Base-by-base conservation (phyloP, 1,139 yeast species). In the Fermentozyma sake region DNA sequence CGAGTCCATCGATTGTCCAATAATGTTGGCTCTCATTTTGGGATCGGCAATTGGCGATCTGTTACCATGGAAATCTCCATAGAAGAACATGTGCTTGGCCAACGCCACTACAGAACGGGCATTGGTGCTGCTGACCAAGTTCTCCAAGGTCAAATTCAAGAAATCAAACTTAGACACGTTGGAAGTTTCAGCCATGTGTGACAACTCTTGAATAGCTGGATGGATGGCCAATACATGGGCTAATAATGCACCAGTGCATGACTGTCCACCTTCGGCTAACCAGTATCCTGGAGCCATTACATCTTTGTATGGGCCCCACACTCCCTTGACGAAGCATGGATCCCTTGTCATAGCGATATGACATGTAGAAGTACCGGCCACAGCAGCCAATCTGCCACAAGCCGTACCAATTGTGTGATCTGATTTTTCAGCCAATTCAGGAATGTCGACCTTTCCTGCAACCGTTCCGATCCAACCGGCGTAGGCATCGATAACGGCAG, bases 381-480 rank as follows among this genome's bases (percentile, higher is more conserved):
- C 96, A 1, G 96, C 96, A 10, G 98, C 97, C 43, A 91, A 66
- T 46, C 97, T 73, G 37, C 95, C 95, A 42, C 82, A 71, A 7
- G 91, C 76, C 24, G 72, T 68, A 19, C 69, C 72, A 40, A 79
- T 69, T 9, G 52, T 47, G 30, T 52, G 52, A 16, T 58, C 61
- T 31, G 71, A 66, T n/a, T n/a, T n/a, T 24, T 62, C 63, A 24
- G 66, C 60, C 29, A 41, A 39, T 14, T 59, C 58, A 3, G 76
- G 73, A 28, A 72, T 60, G 26, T 75, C 77, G 5, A 79, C 76
- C 44, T 79, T 77, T 2, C 94, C 95, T 16, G 96, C 98, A 32
- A 89, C 96, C 0, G 98, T 91, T 32, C 98, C 98, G 33, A 91
- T 76, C 97, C 97, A 91, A 28, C 98, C 98, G 7, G 97, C 95